Evolutionary conservation across 257 asterid genomes (phyloP).

Genomic region (Solanum medicagineum): DNA sequence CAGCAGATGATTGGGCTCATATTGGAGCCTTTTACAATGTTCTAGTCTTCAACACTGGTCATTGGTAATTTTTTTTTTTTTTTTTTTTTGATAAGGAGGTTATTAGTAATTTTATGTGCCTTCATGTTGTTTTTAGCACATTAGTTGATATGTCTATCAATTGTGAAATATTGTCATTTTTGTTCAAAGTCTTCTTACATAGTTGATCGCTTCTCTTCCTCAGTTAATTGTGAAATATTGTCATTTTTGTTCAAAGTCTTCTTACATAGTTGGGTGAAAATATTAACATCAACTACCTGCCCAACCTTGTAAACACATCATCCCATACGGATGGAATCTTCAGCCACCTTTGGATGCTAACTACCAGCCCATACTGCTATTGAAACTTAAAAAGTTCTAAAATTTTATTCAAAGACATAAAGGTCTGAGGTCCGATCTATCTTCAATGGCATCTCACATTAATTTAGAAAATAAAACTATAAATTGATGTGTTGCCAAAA

Average conservation of each 20-base stretch:
- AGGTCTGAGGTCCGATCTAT: neutral
- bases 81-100: conserved; percentile 10
- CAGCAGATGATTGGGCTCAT: conserved; percentile 76
- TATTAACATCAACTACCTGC: neutral
- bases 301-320: neutral
- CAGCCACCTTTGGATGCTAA: neutral
- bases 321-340: neutral
- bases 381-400: neutral
- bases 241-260: neutral
- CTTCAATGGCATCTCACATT: neutral
- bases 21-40: conserved; percentile 68
- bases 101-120: conserved; percentile 56
- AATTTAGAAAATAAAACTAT: neutral
- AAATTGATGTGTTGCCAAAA: neutral
- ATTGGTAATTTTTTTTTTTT: conserved; percentile 41
- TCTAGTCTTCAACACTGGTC: conserved; percentile 87
- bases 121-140: neutral
- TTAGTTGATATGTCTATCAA: neutral
- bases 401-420: neutral
- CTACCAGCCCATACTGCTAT: neutral
- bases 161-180: neutral
- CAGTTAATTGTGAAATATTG: neutral
- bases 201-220: neutral
- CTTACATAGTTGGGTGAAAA: neutral
- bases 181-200: neutral